These are phyloP conservation scores for Melastoma malabathricum DNA, from an alignment of 345 rosid genomes.

Conservation along the genomic window DNA sequence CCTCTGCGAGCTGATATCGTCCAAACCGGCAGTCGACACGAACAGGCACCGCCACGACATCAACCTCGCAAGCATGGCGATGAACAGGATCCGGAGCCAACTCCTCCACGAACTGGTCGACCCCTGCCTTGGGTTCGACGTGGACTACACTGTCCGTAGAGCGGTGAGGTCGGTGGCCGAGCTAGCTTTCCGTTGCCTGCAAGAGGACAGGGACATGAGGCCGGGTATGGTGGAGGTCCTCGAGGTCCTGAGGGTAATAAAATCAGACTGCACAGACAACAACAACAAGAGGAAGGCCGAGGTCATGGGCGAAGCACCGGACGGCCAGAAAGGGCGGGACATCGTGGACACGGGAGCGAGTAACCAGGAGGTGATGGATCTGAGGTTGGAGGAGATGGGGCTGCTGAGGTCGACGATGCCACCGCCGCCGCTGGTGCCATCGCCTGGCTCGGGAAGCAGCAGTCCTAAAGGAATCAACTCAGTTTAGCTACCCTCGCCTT, in stretches of 20 bases:
- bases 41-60: constrained; percentile 17
- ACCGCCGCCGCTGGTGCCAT: constrained; percentile 2
- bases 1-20: constrained; percentile 18
- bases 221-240: constrained; percentile 17
- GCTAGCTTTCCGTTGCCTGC: constrained; percentile 22
- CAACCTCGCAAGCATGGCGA: constrained; percentile 20
- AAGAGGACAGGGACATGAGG: constrained; percentile 18
- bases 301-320: constrained; percentile 7
- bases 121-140: constrained; percentile 14
- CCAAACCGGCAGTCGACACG: constrained; percentile 18
- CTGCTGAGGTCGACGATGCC: constrained; percentile 8
- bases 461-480: constrained; percentile 1
- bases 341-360: background rate
- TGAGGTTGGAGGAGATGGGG: constrained; percentile 9
- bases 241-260: constrained; percentile 7
- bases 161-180: constrained; percentile 13
- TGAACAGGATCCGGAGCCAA: constrained; percentile 12
- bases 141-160: constrained; percentile 11
- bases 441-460: constrained; percentile 3
- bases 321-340: constrained; percentile 5
- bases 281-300: constrained; percentile 4
- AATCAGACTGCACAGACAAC: constrained; percentile 5
- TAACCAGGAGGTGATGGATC: constrained; percentile 16
- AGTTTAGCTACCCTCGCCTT: background rate
- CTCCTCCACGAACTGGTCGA: constrained; percentile 14